These are phyloP conservation scores for Miamiensis avidus DNA, from an alignment of 169 alveolate genomes.

Conservation along the genomic window DNA sequence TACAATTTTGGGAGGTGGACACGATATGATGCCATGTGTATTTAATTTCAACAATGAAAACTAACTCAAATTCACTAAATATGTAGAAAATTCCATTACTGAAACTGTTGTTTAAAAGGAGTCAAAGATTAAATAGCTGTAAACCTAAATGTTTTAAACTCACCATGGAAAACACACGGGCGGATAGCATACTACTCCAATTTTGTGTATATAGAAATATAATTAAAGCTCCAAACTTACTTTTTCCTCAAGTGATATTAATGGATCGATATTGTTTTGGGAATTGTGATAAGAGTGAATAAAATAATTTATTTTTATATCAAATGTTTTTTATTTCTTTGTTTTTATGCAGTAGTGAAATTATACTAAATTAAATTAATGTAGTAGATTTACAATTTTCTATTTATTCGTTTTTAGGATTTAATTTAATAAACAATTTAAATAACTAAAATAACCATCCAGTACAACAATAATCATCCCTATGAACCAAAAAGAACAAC, in stretches of 20 bases:
- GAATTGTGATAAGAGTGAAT: not conserved
- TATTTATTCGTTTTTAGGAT: no score
- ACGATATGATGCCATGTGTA: not conserved
- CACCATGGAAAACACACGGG: not conserved
- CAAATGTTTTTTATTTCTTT: no score
- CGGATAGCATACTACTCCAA: slow-evolving; percentile 1
- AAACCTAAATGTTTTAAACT: not conserved
- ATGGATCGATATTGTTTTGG: slow-evolving; percentile 28
- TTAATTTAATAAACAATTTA: no score
- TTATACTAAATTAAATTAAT: no score
- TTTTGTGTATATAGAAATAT: not conserved
- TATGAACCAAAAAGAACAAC: no score
- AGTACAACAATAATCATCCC: no score
- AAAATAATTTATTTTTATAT: no score
- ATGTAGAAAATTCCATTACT: not conserved
- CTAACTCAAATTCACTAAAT: not conserved
- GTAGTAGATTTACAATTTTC: no score
- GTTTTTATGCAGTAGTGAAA: no score
- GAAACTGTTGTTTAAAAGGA: not conserved
- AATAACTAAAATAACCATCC: no score
- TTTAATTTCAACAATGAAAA: not conserved
- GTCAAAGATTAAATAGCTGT: not conserved
- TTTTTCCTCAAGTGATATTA: slow-evolving; percentile 11
- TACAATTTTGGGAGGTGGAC: slow-evolving; percentile 2
- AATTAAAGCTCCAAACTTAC: not conserved